These are phyloP conservation scores for Yamadazyma philogaea DNA, from an alignment of 805 yeast species.

Conservation along the genomic window DNA sequence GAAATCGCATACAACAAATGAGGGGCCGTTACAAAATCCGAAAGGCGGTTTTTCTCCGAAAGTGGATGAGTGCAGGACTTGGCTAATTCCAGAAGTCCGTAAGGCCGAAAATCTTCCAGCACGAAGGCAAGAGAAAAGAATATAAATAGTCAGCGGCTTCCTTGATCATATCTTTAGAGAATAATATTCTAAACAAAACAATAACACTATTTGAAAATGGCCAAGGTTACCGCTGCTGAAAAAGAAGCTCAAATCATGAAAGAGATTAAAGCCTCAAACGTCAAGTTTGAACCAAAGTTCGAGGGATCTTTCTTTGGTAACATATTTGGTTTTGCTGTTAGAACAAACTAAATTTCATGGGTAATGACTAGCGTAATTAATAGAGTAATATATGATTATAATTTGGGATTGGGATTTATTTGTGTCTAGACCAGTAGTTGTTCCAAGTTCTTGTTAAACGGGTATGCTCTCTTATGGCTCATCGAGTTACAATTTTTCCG, in stretches of 20 bases:
- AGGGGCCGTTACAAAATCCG: slow-evolving; percentile 6
- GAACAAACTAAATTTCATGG: slow-evolving; percentile 13
- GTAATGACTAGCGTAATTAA: slow-evolving; percentile 4
- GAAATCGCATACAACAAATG: not conserved
- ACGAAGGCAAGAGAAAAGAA: not conserved
- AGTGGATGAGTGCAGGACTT: slow-evolving; percentile 3
- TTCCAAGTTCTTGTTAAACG: too few relatives aligned
- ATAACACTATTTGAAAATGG: slow-evolving; percentile 1
- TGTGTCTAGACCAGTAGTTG: too few relatives aligned
- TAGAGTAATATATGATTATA: slow-evolving; percentile 11
- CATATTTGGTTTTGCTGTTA: slow-evolving; percentile 35
- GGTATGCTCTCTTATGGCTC: too few relatives aligned
- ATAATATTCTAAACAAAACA: not conserved
- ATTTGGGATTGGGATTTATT: too few relatives aligned
- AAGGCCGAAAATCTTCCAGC: slow-evolving; percentile 10
- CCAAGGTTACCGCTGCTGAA: slow-evolving; percentile 36
- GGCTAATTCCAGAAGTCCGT: slow-evolving; percentile 10
- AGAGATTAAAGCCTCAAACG: slow-evolving; percentile 36
- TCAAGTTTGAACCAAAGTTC: slow-evolving; percentile 38
- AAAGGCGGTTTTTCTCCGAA: slow-evolving; percentile 4
- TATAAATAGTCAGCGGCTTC: slow-evolving; percentile 7
- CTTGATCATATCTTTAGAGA: not conserved
- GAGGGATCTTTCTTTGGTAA: slow-evolving; percentile 42
- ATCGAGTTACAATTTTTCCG: not conserved
- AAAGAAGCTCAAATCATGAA: slow-evolving; percentile 46